Percentiles rank a stretch among this genome's conserved stretches.
phyloP scores from a whole-genome alignment of 768 basidiomycete species.

The Pisolithus sp. region DNA sequence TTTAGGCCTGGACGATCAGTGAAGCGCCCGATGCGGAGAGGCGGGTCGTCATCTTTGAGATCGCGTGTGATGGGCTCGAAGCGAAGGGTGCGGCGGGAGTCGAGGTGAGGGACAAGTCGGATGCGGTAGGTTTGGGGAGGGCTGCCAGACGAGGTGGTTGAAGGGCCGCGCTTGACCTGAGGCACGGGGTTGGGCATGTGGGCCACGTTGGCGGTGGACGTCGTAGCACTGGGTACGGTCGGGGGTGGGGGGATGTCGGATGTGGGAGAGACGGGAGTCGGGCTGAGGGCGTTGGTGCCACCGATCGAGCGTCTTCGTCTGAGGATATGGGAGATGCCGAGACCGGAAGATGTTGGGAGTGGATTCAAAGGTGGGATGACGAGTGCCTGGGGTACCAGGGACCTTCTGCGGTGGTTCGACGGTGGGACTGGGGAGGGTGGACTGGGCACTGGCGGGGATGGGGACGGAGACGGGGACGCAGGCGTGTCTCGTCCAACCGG shows the following conservation, averaged over 20 bases:
- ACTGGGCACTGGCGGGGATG: constrained; percentile 34
- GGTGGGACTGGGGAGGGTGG: constrained; percentile 29
- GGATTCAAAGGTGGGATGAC: constrained; percentile 31
- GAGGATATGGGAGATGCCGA: constrained; percentile 58
- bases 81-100: constrained; percentile 78
- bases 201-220: constrained; percentile 8
- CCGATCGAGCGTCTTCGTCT: constrained; percentile 62
- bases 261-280: neutral
- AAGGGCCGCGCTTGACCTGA: constrained; percentile 3
- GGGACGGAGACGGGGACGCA: constrained; percentile 21
- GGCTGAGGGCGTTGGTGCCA: constrained; percentile 10
- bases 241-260: constrained; percentile 14
- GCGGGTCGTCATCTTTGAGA: constrained; percentile 58
- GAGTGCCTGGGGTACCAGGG: constrained; percentile 33
- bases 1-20: constrained; percentile 77
- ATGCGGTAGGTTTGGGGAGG: constrained; percentile 56
- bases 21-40: constrained; percentile 89
- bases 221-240: constrained; percentile 5
- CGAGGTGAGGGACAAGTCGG: constrained; percentile 92
- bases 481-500: constrained; percentile 33
- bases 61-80: constrained; percentile 93
- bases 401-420: constrained; percentile 31
- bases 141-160: constrained; percentile 13
- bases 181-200: constrained; percentile 12
- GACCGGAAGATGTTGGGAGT: constrained; percentile 20